A percentile compares a stretch with the other conserved stretches of the same genome.
These are phyloP conservation scores for Epichloe elymi DNA, from an alignment of 2,329 filamentous ascomycete species.

Conservation along the genomic window DNA sequence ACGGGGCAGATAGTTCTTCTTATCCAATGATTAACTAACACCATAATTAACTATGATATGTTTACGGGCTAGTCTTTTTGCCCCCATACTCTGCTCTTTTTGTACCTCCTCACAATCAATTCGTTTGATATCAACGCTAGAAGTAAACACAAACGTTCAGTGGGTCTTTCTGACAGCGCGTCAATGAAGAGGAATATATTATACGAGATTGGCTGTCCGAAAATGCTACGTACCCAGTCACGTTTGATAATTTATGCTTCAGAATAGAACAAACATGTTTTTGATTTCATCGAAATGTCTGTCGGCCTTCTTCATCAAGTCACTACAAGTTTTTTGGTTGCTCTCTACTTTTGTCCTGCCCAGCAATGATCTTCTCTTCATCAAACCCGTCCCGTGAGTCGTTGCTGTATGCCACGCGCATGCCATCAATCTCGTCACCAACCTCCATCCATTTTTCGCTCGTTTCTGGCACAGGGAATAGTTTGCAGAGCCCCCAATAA, in stretches of 20 bases:
- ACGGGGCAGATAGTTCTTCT: too few species aligned
- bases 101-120: too few species aligned
- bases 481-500: conserved; percentile 58
- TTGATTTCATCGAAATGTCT: background rate
- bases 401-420: conserved; percentile 34
- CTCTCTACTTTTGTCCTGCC: conserved; percentile 1
- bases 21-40: too few species aligned
- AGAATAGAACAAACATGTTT: background rate
- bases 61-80: too few species aligned
- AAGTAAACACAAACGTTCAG: too few species aligned
- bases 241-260: background rate
- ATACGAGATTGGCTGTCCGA: too few species aligned
- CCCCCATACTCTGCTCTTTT: too few species aligned
- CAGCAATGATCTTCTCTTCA: conserved; percentile 17
- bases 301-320: background rate
- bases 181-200: too few species aligned
- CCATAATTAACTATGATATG: too few species aligned
- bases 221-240: too few species aligned
- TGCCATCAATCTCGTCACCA: conserved; percentile 46
- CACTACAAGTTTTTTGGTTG: conserved; percentile 7
- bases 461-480: conserved; percentile 61
- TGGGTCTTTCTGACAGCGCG: too few species aligned
- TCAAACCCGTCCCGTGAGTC: conserved; percentile 25
- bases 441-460: conserved; percentile 71
- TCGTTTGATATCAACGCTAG: too few species aligned